Evolutionary conservation across 2,329 filamentous ascomycete genomes (phyloP).

Genomic region (Fusarium falciforme): DNA sequence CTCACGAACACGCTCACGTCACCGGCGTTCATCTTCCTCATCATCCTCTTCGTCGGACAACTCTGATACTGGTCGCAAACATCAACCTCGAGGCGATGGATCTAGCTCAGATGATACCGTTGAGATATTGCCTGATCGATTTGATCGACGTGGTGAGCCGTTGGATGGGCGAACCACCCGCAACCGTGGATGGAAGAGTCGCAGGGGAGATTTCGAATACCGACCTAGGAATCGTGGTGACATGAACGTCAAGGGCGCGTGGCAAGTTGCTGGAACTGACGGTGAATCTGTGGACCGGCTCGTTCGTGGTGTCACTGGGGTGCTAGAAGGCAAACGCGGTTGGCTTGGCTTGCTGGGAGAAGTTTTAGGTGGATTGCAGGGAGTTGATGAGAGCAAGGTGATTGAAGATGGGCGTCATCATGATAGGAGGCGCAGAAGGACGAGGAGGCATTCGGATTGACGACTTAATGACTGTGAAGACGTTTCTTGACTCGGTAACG

Average conservation of each 20-base stretch:
- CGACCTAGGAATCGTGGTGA: slow-evolving; percentile 47
- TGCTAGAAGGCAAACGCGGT: slow-evolving; percentile 46
- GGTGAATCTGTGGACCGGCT: slow-evolving; percentile 53
- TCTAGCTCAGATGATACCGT: slow-evolving; percentile 51
- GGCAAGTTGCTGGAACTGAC: slow-evolving; percentile 60
- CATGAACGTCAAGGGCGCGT: slow-evolving; percentile 54
- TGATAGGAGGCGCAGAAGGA: slow-evolving; percentile 27
- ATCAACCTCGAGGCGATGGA: slow-evolving; percentile 27
- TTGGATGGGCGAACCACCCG: slow-evolving; percentile 45
- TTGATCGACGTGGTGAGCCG: slow-evolving; percentile 57
- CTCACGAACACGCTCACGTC: slow-evolving; percentile 7
- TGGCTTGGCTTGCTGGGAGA: slow-evolving; percentile 48
- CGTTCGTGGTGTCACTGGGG: slow-evolving; percentile 42
- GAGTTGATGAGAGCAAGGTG: slow-evolving; percentile 8
- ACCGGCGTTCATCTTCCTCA: slow-evolving; percentile 41
- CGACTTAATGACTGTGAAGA: slow-evolving; percentile 38
- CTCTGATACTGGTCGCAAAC: slow-evolving; percentile 37
- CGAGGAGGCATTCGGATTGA: slow-evolving; percentile 32
- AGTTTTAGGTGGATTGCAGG: slow-evolving; percentile 43
- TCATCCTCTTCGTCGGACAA: slow-evolving; percentile 52
- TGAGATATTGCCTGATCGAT: slow-evolving; percentile 60
- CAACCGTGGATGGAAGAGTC: slow-evolving; percentile 47
- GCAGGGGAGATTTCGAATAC: slow-evolving; percentile 58
- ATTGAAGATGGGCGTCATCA: slow-evolving; percentile 35
- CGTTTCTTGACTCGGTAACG: slow-evolving; percentile 15